Percentiles rank a stretch among this genome's conserved stretches.
phyloP scores from a whole-genome alignment of 768 basidiomycete genomes.

The Hygrocybe coccinea region DNA sequence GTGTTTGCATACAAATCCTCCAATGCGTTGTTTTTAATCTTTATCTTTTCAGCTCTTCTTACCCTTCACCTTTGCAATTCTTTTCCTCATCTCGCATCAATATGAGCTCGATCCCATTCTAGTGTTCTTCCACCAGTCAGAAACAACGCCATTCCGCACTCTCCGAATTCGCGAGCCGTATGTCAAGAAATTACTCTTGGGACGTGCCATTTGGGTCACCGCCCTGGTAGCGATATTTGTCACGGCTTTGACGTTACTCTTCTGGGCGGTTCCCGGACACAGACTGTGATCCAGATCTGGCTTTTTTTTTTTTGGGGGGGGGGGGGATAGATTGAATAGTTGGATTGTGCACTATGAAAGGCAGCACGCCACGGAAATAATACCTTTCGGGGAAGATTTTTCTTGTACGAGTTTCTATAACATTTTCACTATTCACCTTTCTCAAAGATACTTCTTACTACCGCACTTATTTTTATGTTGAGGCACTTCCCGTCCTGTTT shows the following conservation, averaged over 20 bases:
- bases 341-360: not conserved
- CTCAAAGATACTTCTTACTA: no score
- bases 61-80: constrained; percentile 83
- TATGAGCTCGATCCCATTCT: constrained; percentile 97
- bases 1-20: constrained; percentile 25
- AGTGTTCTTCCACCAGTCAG: constrained; percentile 88
- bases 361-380: no score
- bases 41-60: constrained; percentile 81
- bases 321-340: not conserved
- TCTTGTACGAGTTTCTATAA: no score
- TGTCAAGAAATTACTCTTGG: constrained; percentile 83
- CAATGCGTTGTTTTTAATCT: constrained; percentile 10
- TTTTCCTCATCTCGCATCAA: constrained; percentile 91
- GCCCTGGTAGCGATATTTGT: constrained; percentile 73
- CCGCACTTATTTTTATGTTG: no score
- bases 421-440: no score
- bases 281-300: constrained; percentile 47
- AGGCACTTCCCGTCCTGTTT: no score
- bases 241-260: constrained; percentile 80
- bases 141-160: constrained; percentile 95
- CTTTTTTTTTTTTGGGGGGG: no score
- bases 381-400: not conserved
- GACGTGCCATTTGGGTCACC: constrained; percentile 88
- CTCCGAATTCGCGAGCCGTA: constrained; percentile 90
- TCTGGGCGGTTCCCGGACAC: constrained; percentile 95